Evolutionary conservation across 129 eudicot species (phyloP), one percentile per base, ranked within the genome.

Genomic region (Silybum marianum): DNA sequence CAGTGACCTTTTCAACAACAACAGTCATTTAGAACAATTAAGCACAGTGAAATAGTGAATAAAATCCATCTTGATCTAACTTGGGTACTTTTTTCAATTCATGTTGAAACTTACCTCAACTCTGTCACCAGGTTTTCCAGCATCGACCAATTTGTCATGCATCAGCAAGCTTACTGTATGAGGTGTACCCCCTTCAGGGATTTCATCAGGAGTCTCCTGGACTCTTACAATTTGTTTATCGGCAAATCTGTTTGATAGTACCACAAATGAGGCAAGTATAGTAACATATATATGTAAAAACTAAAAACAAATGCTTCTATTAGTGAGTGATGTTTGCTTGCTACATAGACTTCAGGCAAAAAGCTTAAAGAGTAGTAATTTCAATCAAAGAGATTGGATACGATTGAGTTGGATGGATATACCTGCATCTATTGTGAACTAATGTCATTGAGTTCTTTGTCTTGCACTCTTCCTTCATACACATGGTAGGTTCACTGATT

Each of bases 171-270:
- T 95, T 28, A 93, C 98, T 1, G 99, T 95, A 83, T 95, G 99
- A 72, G 99, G 99, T 16, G 99, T 95, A 65, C 99, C 99, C 48
- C 99, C 99, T 76, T 95, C 99, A 42, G 98, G 98, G 74, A 95
- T 95, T 81, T 95, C 98, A 88, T 95, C 98, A 28, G 99, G 98
- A 28, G 99, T 95, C 82, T 91, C 98, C 76, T 93, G 99, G 48
- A 95, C 90, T 86, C 97, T 88, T 82, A 95, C 99, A 46, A 95
- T 83, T 89, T 95, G 99, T 77, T 95, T 95, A 85, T 95, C 99
- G 63, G 93, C 98, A 85, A 95, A 95, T 84, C 99, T 95, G 83
- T 70, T 42, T 14, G 0, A 44, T 19, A 21, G 44, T n/a, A 67
- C 24, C 51, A 40, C 73, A 24, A n/a, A n/a, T 26, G 62, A 38